These are phyloP conservation scores for Elymus sibiricus DNA, from an alignment of 176 grass and related monocot genomes.

Conservation along the genomic window DNA sequence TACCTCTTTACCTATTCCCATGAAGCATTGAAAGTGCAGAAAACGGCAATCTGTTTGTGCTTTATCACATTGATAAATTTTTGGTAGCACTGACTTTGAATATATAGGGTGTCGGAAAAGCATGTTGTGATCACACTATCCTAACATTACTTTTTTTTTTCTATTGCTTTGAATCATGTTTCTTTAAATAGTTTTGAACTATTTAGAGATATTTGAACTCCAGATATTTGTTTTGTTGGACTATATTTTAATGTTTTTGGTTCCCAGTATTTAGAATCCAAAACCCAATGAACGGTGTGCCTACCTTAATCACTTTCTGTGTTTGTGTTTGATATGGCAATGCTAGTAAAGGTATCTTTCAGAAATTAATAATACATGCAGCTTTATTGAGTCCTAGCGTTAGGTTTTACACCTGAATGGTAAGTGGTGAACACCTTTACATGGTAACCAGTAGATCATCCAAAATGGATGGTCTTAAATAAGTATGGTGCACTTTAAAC, in stretches of 20 bases:
- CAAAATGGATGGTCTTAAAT: background rate
- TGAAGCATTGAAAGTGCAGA: background rate
- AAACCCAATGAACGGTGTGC: background rate
- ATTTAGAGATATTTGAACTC: background rate
- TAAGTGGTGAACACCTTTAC: background rate
- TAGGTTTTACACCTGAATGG: background rate
- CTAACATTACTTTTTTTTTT: too few relatives aligned
- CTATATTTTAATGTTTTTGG: background rate
- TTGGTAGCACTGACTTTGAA: background rate
- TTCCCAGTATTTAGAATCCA: background rate
- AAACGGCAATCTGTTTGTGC: background rate
- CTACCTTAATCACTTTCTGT: too few relatives aligned
- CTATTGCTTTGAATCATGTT: background rate
- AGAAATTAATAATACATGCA: background rate
- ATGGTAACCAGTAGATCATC: background rate
- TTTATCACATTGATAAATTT: background rate
- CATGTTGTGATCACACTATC: too few relatives aligned
- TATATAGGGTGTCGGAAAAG: background rate
- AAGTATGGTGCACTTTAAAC: background rate
- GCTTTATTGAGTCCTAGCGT: background rate
- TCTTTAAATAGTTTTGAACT: background rate
- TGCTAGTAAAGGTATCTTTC: background rate
- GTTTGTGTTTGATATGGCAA: background rate
- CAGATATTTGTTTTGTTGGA: slow-evolving; percentile 1
- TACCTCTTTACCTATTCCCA: background rate